phyloP scores from a whole-genome alignment of 2,329 filamentous ascomycete genomes.

The Sporothrix sp. region DNA sequence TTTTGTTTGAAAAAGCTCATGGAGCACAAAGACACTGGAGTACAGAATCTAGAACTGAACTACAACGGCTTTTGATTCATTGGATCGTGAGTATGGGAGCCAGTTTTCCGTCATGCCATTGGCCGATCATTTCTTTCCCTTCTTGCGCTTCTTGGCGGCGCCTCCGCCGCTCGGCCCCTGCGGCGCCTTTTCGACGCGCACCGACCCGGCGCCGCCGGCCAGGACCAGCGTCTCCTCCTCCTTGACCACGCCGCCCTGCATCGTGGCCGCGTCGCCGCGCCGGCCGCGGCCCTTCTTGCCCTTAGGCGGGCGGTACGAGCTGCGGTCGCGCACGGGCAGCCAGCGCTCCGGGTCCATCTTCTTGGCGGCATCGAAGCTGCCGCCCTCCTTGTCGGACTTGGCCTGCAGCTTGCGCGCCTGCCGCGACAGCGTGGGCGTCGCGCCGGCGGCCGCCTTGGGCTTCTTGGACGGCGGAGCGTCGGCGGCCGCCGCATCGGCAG shows the following conservation, averaged over 20 bases:
- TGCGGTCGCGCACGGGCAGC: slow-evolving; percentile 82
- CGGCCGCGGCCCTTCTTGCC: slow-evolving; percentile 69
- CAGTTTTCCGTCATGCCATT: too few relatives aligned
- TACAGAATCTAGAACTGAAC: too few relatives aligned
- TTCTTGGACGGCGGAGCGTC: slow-evolving; percentile 8
- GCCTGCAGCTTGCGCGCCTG: slow-evolving; percentile 18
- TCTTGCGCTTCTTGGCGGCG: slow-evolving; percentile 31
- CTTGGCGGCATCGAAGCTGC: slow-evolving; percentile 59
- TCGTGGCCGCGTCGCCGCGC: slow-evolving; percentile 54
- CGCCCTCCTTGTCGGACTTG: slow-evolving; percentile 21
- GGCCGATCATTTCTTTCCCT: slow-evolving; percentile 34
- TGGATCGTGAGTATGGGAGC: too few relatives aligned
- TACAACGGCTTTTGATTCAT: too few relatives aligned
- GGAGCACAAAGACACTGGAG: too few relatives aligned
- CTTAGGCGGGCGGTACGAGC: slow-evolving; percentile 80
- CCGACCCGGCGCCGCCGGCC: slow-evolving; percentile 51
- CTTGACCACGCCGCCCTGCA: slow-evolving; percentile 73
- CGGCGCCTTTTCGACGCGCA: slow-evolving; percentile 52
- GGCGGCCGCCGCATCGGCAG: slow-evolving; percentile 25
- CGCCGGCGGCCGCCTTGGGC: not conserved
- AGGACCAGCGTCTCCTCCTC: slow-evolving; percentile 60
- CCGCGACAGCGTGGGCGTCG: slow-evolving; percentile 44
- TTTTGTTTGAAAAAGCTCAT: too few relatives aligned
- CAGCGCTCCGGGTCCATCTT: slow-evolving; percentile 83
- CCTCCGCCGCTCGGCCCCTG: slow-evolving; percentile 19